Evolutionary conservation across 441 rosid genomes (phyloP).

Genomic region (Syzygium malaccense): DNA sequence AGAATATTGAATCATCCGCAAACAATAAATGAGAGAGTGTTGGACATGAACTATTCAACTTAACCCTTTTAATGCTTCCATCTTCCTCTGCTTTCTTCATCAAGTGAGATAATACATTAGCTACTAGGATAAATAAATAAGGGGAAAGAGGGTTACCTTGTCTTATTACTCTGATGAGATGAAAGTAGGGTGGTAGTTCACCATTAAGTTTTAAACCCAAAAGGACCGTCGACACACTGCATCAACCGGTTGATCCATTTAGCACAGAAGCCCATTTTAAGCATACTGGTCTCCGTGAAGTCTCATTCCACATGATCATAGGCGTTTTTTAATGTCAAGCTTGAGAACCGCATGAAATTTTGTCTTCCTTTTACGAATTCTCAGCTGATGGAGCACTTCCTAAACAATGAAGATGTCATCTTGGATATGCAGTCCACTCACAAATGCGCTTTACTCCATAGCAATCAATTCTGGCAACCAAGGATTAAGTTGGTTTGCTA

Average conservation of each 20-base stretch:
- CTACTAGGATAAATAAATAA: background rate
- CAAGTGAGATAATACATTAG: background rate
- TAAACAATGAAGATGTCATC: background rate
- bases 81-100: background rate
- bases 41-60: background rate
- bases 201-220: background rate
- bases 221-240: background rate
- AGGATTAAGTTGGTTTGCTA: background rate
- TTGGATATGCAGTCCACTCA: background rate
- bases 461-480: background rate
- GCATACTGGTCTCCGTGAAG: background rate
- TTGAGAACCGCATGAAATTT: background rate
- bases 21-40: background rate
- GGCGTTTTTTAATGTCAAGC: background rate
- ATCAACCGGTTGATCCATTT: background rate
- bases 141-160: background rate
- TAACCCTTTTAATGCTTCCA: background rate
- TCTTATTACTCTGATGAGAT: background rate
- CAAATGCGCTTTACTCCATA: background rate
- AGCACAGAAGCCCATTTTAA: background rate
- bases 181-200: background rate
- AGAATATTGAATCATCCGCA: background rate
- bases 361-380: background rate
- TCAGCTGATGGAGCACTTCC: background rate
- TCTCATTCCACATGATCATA: background rate